Conservation (phyloP, 2,329 filamentous ascomycete species). For the Venturia aucupariae region DNA sequence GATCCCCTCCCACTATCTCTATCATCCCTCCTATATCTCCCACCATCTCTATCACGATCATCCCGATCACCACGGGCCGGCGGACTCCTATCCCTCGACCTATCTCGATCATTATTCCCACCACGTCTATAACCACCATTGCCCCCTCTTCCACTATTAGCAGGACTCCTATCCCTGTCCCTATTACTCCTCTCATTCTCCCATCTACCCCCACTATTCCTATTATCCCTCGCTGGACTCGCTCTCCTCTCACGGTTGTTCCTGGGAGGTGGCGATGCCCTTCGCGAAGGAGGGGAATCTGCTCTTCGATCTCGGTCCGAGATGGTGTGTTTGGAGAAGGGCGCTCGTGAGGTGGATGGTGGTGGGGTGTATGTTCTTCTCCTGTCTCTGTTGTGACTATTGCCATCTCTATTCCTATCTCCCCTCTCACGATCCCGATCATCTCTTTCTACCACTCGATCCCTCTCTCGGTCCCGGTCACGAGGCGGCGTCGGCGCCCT, state of each 20-base stretch:
- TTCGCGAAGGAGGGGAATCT: slow-evolving; percentile 1
- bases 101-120: slow-evolving; percentile 20
- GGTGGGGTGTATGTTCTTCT: slow-evolving; percentile 19
- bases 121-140: slow-evolving; percentile 21
- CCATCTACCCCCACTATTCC: slow-evolving; percentile 20
- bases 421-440: slow-evolving; percentile 12
- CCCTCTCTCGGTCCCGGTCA: slow-evolving; percentile 18
- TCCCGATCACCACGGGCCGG: not conserved
- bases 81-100: slow-evolving; percentile 18
- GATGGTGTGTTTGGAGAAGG: not conserved
- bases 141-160: slow-evolving; percentile 19
- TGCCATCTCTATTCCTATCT: slow-evolving; percentile 19
- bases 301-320: not conserved
- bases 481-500: not conserved
- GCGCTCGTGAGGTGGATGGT: not conserved
- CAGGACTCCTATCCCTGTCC: slow-evolving; percentile 12
- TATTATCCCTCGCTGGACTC: slow-evolving; percentile 14
- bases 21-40: slow-evolving; percentile 9
- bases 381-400: slow-evolving; percentile 19
- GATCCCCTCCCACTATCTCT: not conserved
- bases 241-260: not conserved
- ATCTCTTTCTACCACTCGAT: slow-evolving; percentile 21
- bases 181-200: slow-evolving; percentile 23
- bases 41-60: not conserved
- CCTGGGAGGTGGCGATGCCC: not conserved